Percentiles rank a stretch among this genome's conserved stretches.
phyloP scores from a whole-genome alignment of 1,139 yeast genomes.

The Zygoascus sp. region DNA sequence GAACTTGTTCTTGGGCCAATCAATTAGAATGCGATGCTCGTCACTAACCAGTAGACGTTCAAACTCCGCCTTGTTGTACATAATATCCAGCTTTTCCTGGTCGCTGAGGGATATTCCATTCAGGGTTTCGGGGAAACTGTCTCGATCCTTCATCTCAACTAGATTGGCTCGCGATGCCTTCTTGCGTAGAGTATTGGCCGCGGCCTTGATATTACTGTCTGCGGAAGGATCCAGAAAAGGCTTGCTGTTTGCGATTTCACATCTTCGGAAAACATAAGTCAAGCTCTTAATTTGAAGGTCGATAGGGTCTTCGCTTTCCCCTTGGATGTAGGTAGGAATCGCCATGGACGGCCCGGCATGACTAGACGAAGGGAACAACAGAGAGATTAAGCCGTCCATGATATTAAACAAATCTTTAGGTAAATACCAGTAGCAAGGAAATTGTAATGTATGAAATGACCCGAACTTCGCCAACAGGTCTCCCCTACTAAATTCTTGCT shows the following conservation, averaged over 20 bases:
- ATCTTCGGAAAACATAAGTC: conserved; percentile 52
- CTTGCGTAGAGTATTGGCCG: background rate
- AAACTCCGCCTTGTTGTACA: conserved; percentile 49
- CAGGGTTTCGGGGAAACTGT: conserved; percentile 14
- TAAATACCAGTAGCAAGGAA: no score
- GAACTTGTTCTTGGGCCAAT: conserved; percentile 61
- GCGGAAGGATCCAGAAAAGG: conserved; percentile 28
- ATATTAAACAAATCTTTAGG: background rate
- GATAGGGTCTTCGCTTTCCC: conserved; percentile 49
- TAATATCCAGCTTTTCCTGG: conserved; percentile 45
- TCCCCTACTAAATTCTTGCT: no score
- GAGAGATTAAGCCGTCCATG: conserved; percentile 30
- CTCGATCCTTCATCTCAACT: background rate
- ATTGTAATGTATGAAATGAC: no score
- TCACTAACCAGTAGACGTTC: conserved; percentile 42
- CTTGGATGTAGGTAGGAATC: conserved; percentile 48
- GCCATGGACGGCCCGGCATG: conserved; percentile 24
- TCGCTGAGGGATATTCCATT: conserved; percentile 25
- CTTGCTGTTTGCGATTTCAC: conserved; percentile 43
- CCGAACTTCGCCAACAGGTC: no score
- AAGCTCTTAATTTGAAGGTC: conserved; percentile 58
- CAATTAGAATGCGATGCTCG: conserved; percentile 58
- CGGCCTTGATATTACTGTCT: background rate
- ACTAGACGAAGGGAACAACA: conserved; percentile 30
- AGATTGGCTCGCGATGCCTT: conserved; percentile 2